Base-by-base conservation (phyloP, 805 yeast genomes). In the Vanderwaltozyma yarrowii region DNA sequence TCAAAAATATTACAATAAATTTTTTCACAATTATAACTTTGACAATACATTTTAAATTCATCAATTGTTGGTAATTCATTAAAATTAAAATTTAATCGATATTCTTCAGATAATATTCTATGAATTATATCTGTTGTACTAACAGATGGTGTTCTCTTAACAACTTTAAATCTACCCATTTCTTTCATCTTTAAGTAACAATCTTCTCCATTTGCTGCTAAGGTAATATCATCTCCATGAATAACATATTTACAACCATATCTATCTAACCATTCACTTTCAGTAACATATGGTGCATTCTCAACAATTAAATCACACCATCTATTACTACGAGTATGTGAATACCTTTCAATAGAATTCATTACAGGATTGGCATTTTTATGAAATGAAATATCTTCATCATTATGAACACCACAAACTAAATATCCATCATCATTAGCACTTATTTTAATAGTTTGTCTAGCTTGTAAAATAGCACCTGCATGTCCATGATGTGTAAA, bases 401-500 rank as follows among this genome's bases (percentile, higher is more conserved):
- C 98, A 3, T 84, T 77, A 60, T 92, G 98, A 16, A 92, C 84
- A 1, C 98, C 98, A 35, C 58, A 53, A 15, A 43, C 35, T 30
- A 55, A 39, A 20, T 43, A 26, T 40, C 65, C 74, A 45, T 76
- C 85, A 20, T 67, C 65, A 8, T 31, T 14, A 14, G 20, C 30
- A 6, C 34, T 16, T 48, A n/a, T 11, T 25, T 26, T 26, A 9
- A 95, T 95, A 14, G 82, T 70, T 50, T 79, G 84, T 29, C 94
- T 71, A 0, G 98, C 96, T 58, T 92, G 98, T 40, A 84, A 63
- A 74, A 92, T 78, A 16, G 97, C 98, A 23, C 96, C 96, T 3
- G 96, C 94, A 52, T 92, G 98, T 18, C 94, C 97, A 54, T 92
- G 97, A 58, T 92, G 98, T 30, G 95, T 85, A 64, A 92, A 92